Evolutionary conservation across 129 eudicot genomes (phyloP).

Genomic region (Ambrosia trifida): DNA sequence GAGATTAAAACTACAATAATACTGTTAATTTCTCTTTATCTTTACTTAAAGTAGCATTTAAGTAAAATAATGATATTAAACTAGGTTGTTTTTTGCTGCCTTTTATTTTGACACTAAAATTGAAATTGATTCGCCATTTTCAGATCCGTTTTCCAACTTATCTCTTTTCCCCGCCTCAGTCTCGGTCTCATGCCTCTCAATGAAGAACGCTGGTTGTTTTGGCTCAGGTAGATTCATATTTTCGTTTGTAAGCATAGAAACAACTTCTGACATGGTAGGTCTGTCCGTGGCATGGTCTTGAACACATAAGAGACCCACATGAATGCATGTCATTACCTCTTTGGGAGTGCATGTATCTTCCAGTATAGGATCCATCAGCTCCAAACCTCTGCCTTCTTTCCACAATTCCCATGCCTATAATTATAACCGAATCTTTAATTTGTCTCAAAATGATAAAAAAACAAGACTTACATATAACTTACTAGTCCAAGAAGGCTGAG

Average conservation of each 20-base stretch:
- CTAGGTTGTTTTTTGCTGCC: neutral
- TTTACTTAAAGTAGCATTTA: neutral
- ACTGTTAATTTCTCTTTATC: neutral
- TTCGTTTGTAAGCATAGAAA: slow-evolving; percentile 39
- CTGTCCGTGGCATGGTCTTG: slow-evolving; percentile 30
- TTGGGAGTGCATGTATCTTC: slow-evolving; percentile 28
- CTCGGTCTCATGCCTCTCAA: slow-evolving; percentile 8
- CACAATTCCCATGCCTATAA: slow-evolving; percentile 40
- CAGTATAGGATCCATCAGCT: slow-evolving; percentile 28
- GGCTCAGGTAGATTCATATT: slow-evolving; percentile 38
- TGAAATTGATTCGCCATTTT: slow-evolving; percentile 42
- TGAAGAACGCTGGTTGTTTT: slow-evolving; percentile 49
- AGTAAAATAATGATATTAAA: neutral
- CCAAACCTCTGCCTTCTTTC: slow-evolving; percentile 35
- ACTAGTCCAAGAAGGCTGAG: slow-evolving; percentile 33
- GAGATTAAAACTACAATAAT: neutral
- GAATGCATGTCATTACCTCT: slow-evolving; percentile 41
- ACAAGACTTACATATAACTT: slow-evolving; percentile 11
- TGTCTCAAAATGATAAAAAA: neutral
- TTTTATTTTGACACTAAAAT: slow-evolving; percentile 35
- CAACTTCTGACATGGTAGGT: slow-evolving; percentile 30
- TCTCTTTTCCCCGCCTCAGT: neutral
- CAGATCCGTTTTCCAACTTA: slow-evolving; percentile 20
- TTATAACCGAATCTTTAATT: neutral
- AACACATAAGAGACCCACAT: slow-evolving; percentile 39